phyloP scores from a whole-genome alignment of 2,329 filamentous ascomycete species.

The Penicillium palitans region DNA sequence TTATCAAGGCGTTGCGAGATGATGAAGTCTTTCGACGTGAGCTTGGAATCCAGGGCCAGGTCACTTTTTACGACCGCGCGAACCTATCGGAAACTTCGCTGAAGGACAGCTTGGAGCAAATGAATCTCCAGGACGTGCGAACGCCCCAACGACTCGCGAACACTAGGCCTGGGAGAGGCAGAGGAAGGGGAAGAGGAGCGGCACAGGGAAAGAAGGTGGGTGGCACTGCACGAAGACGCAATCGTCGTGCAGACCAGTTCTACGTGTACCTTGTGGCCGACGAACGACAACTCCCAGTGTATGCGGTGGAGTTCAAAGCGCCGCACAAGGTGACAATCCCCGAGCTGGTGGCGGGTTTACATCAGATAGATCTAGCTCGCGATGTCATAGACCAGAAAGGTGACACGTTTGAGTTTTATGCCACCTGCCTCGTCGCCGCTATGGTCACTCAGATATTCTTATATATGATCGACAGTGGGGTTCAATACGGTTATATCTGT shows the following conservation, averaged over 20 bases:
- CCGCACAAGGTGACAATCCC: too few species aligned
- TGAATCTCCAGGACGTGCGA: slow-evolving; percentile 16
- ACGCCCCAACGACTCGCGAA: slow-evolving; percentile 11
- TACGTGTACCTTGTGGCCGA: background rate
- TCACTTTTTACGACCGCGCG: background rate
- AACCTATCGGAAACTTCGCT: slow-evolving; percentile 18
- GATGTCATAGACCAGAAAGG: slow-evolving; percentile 15
- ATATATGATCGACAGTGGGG: slow-evolving; percentile 29
- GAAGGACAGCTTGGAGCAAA: slow-evolving; percentile 21
- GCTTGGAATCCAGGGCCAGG: too few species aligned
- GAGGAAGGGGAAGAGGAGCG: slow-evolving; percentile 13
- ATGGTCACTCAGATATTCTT: slow-evolving; percentile 34
- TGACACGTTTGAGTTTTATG: slow-evolving; percentile 30
- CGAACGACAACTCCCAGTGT: background rate
- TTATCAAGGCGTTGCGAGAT: too few species aligned
- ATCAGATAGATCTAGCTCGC: too few species aligned
- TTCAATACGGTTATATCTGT: slow-evolving; percentile 30
- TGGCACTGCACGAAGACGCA: slow-evolving; percentile 16
- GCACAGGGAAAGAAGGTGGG: slow-evolving; percentile 13
- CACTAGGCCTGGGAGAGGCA: slow-evolving; percentile 14
- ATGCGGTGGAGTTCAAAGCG: too few species aligned
- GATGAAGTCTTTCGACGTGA: too few species aligned
- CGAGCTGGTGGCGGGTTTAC: too few species aligned
- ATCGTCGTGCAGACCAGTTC: slow-evolving; percentile 13
- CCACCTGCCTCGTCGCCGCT: slow-evolving; percentile 26